Conservation (phyloP, 352 stramenopile species). For the Phytophthora citricola region DNA sequence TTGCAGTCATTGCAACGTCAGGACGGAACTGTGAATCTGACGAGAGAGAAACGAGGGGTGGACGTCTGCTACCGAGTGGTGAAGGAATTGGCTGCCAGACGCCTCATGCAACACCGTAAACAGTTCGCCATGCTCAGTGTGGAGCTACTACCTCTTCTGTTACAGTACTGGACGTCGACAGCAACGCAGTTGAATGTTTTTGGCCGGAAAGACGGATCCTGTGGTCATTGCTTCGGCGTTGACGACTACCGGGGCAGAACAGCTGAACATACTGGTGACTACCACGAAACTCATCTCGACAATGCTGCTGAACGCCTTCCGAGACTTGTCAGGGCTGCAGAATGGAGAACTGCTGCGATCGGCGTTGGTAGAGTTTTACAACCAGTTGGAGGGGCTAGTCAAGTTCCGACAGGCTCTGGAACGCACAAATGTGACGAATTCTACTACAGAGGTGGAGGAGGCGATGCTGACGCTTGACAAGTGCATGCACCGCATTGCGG, state of each 20-base stretch:
- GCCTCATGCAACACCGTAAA: constrained; percentile 86
- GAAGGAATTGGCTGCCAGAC: constrained; percentile 78
- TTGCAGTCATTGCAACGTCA: constrained; percentile 50
- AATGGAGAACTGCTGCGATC: constrained; percentile 60
- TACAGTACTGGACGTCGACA: constrained; percentile 64
- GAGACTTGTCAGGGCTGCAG: constrained; percentile 62
- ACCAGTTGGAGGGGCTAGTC: constrained; percentile 69
- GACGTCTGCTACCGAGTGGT: constrained; percentile 76
- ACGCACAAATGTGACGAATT: neutral
- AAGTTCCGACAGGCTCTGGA: constrained; percentile 42
- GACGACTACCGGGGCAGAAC: constrained; percentile 18
- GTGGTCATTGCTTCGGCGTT: constrained; percentile 22
- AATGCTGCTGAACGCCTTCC: constrained; percentile 76
- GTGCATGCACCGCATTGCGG: constrained; percentile 66
- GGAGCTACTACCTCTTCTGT: constrained; percentile 62
- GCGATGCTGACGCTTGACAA: constrained; percentile 57
- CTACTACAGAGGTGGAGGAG: constrained; percentile 18
- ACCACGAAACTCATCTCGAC: constrained; percentile 75
- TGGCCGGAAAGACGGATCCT: constrained; percentile 17
- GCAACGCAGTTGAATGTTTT: constrained; percentile 39
- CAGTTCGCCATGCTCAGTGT: constrained; percentile 79
- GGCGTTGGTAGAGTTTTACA: constrained; percentile 75
- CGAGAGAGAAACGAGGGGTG: constrained; percentile 48
- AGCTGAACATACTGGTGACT: constrained; percentile 51
- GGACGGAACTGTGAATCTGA: constrained; percentile 18